phyloP scores from a whole-genome alignment of 495 filamentous ascomycete species.

The Polyplosphaeria fusca region DNA sequence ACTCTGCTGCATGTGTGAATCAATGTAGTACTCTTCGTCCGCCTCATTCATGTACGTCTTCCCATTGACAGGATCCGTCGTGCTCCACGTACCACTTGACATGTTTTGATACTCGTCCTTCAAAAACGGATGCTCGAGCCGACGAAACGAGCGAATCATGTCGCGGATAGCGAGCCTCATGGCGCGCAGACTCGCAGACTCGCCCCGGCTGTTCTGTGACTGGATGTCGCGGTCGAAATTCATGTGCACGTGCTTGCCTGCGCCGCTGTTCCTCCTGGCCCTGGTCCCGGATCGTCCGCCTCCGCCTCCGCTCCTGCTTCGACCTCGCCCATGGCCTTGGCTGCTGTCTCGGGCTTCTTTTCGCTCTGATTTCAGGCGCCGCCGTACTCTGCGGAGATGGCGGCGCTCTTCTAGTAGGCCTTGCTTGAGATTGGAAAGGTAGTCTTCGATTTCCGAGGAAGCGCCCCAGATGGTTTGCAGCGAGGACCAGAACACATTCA shows the following conservation, averaged over 20 bases:
- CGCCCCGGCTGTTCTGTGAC: background rate
- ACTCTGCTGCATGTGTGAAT: background rate
- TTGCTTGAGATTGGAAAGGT: conserved; percentile 36
- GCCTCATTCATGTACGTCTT: background rate
- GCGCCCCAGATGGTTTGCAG: conserved; percentile 31
- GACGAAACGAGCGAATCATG: conserved; percentile 29
- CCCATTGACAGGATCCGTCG: background rate
- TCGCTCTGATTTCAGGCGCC: background rate
- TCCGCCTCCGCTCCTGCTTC: background rate
- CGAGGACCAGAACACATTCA: conserved; percentile 34
- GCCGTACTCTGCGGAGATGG: conserved; percentile 21
- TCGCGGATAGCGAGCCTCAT: conserved; percentile 27
- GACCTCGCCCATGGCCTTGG: background rate
- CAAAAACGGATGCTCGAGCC: conserved; percentile 36
- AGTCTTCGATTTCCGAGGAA: conserved; percentile 30
- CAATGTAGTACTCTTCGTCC: background rate
- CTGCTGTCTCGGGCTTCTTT: conserved; percentile 1
- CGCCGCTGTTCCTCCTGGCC: background rate
- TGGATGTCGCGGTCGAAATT: conserved; percentile 2
- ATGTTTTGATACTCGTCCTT: conserved; percentile 16
- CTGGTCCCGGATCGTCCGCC: background rate
- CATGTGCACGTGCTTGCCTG: background rate
- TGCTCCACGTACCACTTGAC: conserved; percentile 7
- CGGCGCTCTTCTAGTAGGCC: conserved; percentile 35
- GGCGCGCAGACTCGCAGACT: conserved; percentile 17